Evolutionary conservation across 192 early-diverging fungal genomes (phyloP), one percentile per base, ranked within the genome.

Genomic region (Allomyces macrogynus): DNA sequence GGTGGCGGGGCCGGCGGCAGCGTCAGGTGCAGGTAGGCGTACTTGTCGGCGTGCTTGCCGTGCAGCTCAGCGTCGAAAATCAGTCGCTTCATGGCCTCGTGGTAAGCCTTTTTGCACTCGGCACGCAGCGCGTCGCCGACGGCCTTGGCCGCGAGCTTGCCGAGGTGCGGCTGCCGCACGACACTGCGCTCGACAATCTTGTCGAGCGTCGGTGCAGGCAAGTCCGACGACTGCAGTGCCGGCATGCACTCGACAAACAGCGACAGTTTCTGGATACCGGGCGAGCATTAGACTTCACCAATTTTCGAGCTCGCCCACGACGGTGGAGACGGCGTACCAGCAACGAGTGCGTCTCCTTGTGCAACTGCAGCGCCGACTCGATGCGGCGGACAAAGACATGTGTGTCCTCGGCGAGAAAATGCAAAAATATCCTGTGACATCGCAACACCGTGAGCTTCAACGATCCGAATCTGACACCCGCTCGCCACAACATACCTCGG

Each of bases 211-310:
- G 32, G 32, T 40, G 32, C 32, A 0, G 32, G 32, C 32, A 40
- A 0, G 7, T 40, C 32, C 32, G 32, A 40, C 32, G 32, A 40
- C 32, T 40, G 16, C 49, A 57, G 49, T 1, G 66, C 72, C 12
- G 80, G 80, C 78, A 81, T 81, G 68, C 76, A 75, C 65, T 81
- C 78, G 43, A 80, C 54, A 66, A 68, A 80, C 60, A 81, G 76
- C 40, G 69, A n/a, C 12, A 57, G 49, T 57, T 57, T 57, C 49
- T 57, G 32, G 32, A 40, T 7, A 40, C 1, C 26, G 4, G 1
- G 10, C 66, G 65, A 77, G 75, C 68, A 66, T 60, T 72, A 80
- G 66, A 4, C 18, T 24, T 42, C 20, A 67, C 14, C 5, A 16
- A 65, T n/a, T 71, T 5, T 18, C 18, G 5, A 66, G 43, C n/a